These are phyloP conservation scores for Pichia sporocuriosa DNA, from an alignment of 805 yeast genomes.

Conservation along the genomic window DNA sequence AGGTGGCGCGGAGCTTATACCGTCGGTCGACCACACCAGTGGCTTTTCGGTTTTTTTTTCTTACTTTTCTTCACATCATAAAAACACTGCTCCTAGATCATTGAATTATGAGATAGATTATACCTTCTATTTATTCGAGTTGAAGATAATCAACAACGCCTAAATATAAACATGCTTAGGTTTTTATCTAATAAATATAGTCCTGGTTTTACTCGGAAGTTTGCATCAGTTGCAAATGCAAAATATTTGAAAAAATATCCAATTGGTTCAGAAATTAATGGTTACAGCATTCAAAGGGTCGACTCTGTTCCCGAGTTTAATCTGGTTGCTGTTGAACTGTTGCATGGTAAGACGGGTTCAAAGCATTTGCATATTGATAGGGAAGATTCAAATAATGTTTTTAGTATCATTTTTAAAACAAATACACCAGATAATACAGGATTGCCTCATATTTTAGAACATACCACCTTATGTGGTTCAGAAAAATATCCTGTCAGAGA, in stretches of 20 bases:
- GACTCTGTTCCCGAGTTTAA: slow-evolving; percentile 75
- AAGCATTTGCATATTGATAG: slow-evolving; percentile 81
- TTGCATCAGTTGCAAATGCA: slow-evolving; percentile 9
- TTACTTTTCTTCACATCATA: no score
- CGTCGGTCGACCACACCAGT: no score
- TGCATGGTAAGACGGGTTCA: slow-evolving; percentile 65
- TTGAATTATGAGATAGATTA: no score
- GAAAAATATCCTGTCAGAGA: slow-evolving; percentile 87
- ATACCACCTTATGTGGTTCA: slow-evolving; percentile 94
- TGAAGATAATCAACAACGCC: not conserved
- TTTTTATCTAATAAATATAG: not conserved
- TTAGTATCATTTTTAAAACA: slow-evolving; percentile 84
- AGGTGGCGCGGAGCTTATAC: no score
- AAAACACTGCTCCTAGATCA: no score
- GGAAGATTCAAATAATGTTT: slow-evolving; percentile 79
- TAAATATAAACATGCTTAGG: not conserved
- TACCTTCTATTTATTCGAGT: no score
- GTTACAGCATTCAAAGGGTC: slow-evolving; percentile 59
- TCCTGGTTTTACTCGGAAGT: not conserved
- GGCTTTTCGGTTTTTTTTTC: no score
- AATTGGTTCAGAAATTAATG: slow-evolving; percentile 54
- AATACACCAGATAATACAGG: slow-evolving; percentile 95
- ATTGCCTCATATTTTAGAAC: slow-evolving; percentile 93
- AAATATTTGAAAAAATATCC: slow-evolving; percentile 42
- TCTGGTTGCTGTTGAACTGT: slow-evolving; percentile 66